Evolutionary conservation across 768 basidiomycete species (phyloP), one percentile per base, ranked within the genome.

Genomic region (Boletus barrowsii): DNA sequence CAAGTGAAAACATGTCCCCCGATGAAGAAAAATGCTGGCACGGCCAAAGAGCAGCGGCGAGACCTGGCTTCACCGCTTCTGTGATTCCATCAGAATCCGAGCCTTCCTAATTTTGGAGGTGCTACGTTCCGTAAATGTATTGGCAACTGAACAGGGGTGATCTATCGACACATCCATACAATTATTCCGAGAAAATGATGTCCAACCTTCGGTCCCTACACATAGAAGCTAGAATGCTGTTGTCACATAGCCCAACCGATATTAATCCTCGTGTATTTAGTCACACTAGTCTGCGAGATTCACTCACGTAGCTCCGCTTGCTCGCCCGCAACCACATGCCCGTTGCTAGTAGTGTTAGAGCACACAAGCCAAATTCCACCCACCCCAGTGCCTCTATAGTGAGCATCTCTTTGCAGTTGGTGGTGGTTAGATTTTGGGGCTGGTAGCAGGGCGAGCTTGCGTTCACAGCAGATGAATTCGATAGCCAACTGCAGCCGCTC

Each of bases 321-420:
- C 73, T 70, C 41, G 67, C 62, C 18, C 73, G 72, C 62, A 81
- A 66, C 81, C 80, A 82, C 60, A 77, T 64, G 42, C 82, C 77
- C 13, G 87, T 86, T 32, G 76, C 75, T 5, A 78, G 49, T 41
- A 87, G 67, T 8, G 86, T 82, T 55, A 84, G 51, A 11, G 76
- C 50, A 62, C 84, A 85, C 18, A 91, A 67, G 8, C 76, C 79
- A 56, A 89, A 84, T 59, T 88, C 87, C 47, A 84, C 81, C 88
- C 89, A 90, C 5, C 86, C 87, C 15, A 90, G 65, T 1, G 84
- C 84, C 68, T 87, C 86, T 8, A 89, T 83, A 5, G 88, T 87
- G 56, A 90, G 72, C 3, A 81, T 81, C 66, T 89, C 83, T 59
- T 86, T 77, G 70, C 90, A 91, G 59, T 82, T 87, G 58, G 56